Conservation (phyloP, 129 eudicot genomes). For the sunflower (Helianthus annuus) region HanXRQr2.0-SUNRISE NC_035447.2:48357141-48357640, state of each 20-base stretch:
- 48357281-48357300: neutral
- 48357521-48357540: too few species aligned
- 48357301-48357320: constrained; percentile 1
- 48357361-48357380: constrained; percentile 15
- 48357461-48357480: neutral
- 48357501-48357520: too few species aligned
- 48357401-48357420: constrained; percentile 11
- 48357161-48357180: constrained; percentile 19
- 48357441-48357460: neutral
- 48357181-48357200: neutral
- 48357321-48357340: constrained; percentile 21
- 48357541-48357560: too few species aligned
- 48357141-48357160: neutral
- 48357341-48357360: neutral
- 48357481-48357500: neutral
- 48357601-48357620: too few species aligned
- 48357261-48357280: constrained; percentile 10
- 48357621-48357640: too few species aligned
- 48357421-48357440: constrained; percentile 7
- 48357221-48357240: neutral
- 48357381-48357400: constrained; percentile 10
- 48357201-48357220: constrained; percentile 6
- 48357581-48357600: too few species aligned
- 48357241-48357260: constrained; percentile 12
- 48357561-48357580: too few species aligned